Evolutionary conservation across 2,329 filamentous ascomycete genomes (phyloP), one percentile per base, ranked within the genome.

Genomic region (Penicillium sp.): DNA sequence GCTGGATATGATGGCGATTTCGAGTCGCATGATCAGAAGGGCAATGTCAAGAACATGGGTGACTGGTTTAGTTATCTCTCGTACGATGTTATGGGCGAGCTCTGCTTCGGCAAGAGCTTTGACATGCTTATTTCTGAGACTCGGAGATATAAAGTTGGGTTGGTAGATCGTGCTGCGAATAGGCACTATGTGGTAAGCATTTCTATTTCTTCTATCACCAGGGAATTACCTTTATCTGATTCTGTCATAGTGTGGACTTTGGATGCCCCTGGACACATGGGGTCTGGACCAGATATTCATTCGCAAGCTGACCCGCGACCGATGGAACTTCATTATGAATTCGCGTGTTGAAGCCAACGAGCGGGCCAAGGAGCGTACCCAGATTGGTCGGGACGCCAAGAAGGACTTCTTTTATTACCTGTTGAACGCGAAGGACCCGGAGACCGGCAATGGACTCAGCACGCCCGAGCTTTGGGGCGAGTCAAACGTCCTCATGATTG

Each of bases 401-500:
- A 85, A 87, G 55, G 88, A 91, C 69, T 90, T 91, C 77, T 90
- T 91, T 76, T 87, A 89, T 73, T 86, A 90, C 71, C 81, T 91
- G 11, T 81, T 91, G 58, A 87, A 86, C 67, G 87, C 88, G 8
- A 83, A 83, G 39, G 88, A 91, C 63, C 87, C 87, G 13, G 87
- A 90, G 68, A 89, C 87, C 0, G 87, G 87, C 51, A 79, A 83
- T 56, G 85, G 85, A 1, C 87, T 90, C 67, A 82, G 79, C 40
- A 86, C 80, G 2, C 81, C 83, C 0, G 87, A 90, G 67, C 82
- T 90, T 25, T 88, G 87, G 86, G 85, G 82, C 49, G 87, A 90
- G 70, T 87, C 86, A 9, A 89, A 89, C 68, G 74, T 89, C 19
- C 80, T 90, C 76, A 88, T 89, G 76, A 87, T 88, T 61, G 87